phyloP scores from a whole-genome alignment of 1,284 basidiomycete species.

The Puccinia brachypodii region DNA sequence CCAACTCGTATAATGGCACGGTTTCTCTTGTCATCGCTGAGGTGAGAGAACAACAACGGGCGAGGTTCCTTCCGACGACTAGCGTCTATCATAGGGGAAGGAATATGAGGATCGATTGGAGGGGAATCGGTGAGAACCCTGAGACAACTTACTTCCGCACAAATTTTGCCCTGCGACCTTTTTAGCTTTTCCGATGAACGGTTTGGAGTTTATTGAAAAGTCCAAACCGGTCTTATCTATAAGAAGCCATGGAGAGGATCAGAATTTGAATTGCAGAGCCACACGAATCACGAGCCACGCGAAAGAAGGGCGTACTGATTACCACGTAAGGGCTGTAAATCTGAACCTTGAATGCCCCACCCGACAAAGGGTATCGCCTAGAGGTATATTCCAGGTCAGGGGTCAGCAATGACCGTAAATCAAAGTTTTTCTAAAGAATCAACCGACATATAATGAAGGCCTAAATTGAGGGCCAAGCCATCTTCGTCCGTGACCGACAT shows the following conservation, averaged over 20 bases:
- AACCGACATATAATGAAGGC: slow-evolving; percentile 42
- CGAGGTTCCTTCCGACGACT: slow-evolving; percentile 54
- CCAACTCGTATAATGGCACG: slow-evolving; percentile 80
- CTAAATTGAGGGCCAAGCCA: slow-evolving; percentile 33
- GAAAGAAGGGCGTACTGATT: slow-evolving; percentile 61
- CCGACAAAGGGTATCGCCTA: slow-evolving; percentile 73
- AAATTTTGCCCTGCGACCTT: slow-evolving; percentile 78
- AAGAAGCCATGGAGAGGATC: not conserved
- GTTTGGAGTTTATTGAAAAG: slow-evolving; percentile 74
- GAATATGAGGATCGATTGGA: not conserved
- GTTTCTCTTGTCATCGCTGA: slow-evolving; percentile 72
- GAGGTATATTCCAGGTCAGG: not conserved
- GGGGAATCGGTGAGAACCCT: not conserved
- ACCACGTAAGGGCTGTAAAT: slow-evolving; percentile 90
- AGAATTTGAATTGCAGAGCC: not conserved
- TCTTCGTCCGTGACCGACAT: slow-evolving; percentile 39
- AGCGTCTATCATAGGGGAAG: slow-evolving; percentile 59
- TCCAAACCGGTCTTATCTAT: slow-evolving; percentile 82
- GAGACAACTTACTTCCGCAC: slow-evolving; percentile 55
- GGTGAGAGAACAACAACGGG: slow-evolving; percentile 74
- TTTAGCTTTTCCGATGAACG: slow-evolving; percentile 70
- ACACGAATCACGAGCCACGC: not conserved
- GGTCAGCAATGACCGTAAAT: slow-evolving; percentile 61
- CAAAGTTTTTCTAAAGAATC: not conserved
- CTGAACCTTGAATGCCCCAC: slow-evolving; percentile 97